Evolutionary conservation across 176 grass and related monocot species (phyloP).

Genomic region (Elaeis guineensis): DNA sequence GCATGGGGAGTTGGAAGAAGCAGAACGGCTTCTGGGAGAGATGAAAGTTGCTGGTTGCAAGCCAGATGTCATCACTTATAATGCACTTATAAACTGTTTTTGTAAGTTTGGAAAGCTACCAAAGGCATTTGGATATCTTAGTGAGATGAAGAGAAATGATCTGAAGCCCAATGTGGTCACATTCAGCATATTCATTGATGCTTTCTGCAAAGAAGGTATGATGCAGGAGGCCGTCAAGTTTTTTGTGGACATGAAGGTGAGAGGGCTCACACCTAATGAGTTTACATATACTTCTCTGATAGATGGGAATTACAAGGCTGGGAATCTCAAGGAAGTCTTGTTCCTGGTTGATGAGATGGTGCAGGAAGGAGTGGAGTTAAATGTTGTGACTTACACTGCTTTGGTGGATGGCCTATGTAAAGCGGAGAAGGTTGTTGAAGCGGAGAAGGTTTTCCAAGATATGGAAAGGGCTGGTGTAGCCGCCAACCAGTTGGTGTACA

Average conservation of each 20-base stretch:
- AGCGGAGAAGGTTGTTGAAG: slow-evolving; percentile 56
- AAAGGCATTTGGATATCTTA: slow-evolving; percentile 61
- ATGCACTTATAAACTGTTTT: slow-evolving; percentile 79
- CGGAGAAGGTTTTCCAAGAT: slow-evolving; percentile 50
- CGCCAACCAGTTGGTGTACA: slow-evolving; percentile 59
- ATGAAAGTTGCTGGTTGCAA: slow-evolving; percentile 48
- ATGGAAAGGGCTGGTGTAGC: slow-evolving; percentile 46
- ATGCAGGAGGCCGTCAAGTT: slow-evolving; percentile 73
- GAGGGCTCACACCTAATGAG: slow-evolving; percentile 76
- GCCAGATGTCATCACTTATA: slow-evolving; percentile 81
- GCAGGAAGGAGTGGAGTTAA: slow-evolving; percentile 43
- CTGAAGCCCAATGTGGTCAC: slow-evolving; percentile 70
- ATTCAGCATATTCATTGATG: slow-evolving; percentile 78
- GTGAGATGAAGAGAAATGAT: slow-evolving; percentile 55
- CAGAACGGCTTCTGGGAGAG: slow-evolving; percentile 43
- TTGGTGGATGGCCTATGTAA: slow-evolving; percentile 84
- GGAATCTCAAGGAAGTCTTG: slow-evolving; percentile 55
- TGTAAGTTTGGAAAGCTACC: slow-evolving; percentile 65
- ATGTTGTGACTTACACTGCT: slow-evolving; percentile 69
- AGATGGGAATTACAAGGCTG: slow-evolving; percentile 72
- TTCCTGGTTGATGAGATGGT: slow-evolving; percentile 83
- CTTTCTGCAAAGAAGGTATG: slow-evolving; percentile 90
- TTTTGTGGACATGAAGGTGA: slow-evolving; percentile 77
- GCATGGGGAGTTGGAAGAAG: slow-evolving; percentile 50
- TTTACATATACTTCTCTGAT: slow-evolving; percentile 82